phyloP scores from a whole-genome alignment of 1,139 yeast species.

The Arxiozyma heterogenica region DNA sequence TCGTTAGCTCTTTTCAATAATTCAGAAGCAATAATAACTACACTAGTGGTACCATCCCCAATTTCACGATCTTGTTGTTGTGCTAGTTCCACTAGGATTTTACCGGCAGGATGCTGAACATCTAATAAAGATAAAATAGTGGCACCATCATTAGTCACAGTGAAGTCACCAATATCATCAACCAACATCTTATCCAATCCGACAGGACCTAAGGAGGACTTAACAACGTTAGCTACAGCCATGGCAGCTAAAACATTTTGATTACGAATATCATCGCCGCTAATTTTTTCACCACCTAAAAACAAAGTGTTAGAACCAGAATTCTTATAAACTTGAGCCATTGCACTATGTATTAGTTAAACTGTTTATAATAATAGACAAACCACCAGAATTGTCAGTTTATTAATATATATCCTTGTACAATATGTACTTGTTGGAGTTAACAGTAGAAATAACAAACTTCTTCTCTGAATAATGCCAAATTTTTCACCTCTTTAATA shows the following conservation, averaged over 20 bases:
- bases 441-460: no score
- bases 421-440: not conserved
- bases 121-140: conserved; percentile 84
- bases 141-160: conserved; percentile 98
- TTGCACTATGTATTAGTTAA: conserved; percentile 17
- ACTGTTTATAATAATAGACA: not conserved
- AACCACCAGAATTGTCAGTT: not conserved
- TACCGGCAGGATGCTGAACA: conserved; percentile 98
- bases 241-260: conserved; percentile 94
- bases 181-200: conserved; percentile 98
- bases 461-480: not conserved
- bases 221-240: conserved; percentile 95
- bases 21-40: conserved; percentile 91
- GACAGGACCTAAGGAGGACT: conserved; percentile 94
- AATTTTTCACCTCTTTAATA: not conserved
- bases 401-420: no score
- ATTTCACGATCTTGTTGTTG: conserved; percentile 99
- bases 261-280: conserved; percentile 93
- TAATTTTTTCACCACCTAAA: conserved; percentile 89
- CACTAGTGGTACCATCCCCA: conserved; percentile 98
- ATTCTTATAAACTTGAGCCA: conserved; percentile 51
- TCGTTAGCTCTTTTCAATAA: conserved; percentile 88
- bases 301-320: conserved; percentile 88
- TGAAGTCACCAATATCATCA: conserved; percentile 98
- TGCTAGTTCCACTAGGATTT: conserved; percentile 91